Evolutionary conservation across 345 rosid genomes (phyloP).

Genomic region (Arabidopsis suecica): DNA sequence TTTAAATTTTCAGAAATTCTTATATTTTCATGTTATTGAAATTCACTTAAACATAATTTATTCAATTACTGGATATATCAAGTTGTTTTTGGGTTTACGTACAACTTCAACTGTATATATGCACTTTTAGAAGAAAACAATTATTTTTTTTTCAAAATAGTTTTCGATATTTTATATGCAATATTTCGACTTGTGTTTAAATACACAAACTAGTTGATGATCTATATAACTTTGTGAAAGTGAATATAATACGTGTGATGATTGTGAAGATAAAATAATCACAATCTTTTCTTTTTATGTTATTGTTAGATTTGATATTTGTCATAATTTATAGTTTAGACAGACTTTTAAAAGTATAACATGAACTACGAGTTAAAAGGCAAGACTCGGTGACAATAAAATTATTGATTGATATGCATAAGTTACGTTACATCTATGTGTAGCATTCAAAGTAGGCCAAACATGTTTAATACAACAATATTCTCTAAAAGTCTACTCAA

Average conservation of each 20-base stretch:
- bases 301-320: background rate
- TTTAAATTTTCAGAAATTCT: background rate
- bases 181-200: background rate
- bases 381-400: background rate
- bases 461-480: constrained; percentile 25
- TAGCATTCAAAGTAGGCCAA: constrained; percentile 28
- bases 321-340: background rate
- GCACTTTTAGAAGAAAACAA: background rate
- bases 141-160: background rate
- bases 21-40: background rate
- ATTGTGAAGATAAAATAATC: background rate
- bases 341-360: background rate
- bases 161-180: background rate
- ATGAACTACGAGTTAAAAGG: background rate
- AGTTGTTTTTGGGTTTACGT: background rate
- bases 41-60: background rate
- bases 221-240: background rate
- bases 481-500: constrained; percentile 25
- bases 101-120: too few relatives aligned
- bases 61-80: background rate
- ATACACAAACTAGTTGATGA: background rate
- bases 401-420: background rate
- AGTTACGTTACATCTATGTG: constrained; percentile 1
- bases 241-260: background rate
- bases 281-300: too few relatives aligned